Conservation (phyloP, 2,329 filamentous ascomycete species). For the Aspergillus latus region DNA sequence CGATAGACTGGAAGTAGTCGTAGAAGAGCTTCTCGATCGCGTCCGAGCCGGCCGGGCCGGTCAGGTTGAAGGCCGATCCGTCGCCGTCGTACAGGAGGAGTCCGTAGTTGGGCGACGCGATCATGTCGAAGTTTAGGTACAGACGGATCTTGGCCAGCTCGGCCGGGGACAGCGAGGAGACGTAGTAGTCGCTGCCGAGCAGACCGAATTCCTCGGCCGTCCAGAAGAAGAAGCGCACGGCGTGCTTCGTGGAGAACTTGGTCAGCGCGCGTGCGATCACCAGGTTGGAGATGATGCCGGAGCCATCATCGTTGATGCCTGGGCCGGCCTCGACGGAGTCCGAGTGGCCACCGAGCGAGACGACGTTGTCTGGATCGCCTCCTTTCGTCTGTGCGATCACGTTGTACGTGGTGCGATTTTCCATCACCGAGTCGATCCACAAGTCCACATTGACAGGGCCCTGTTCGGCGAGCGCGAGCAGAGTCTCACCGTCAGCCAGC, state of each 20-base stretch:
- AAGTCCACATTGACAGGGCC: conserved; percentile 48
- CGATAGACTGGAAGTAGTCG: conserved; percentile 63
- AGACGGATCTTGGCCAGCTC: conserved; percentile 62
- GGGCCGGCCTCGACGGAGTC: conserved; percentile 62
- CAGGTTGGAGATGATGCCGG: conserved; percentile 61
- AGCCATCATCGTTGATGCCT: conserved; percentile 77
- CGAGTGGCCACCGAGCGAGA: conserved; percentile 60
- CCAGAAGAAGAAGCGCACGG: conserved; percentile 66
- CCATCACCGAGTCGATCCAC: conserved; percentile 46
- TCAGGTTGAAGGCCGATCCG: conserved; percentile 48
- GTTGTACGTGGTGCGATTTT: conserved; percentile 54
- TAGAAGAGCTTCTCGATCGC: conserved; percentile 67
- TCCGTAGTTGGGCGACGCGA: conserved; percentile 59
- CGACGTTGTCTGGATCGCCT: conserved; percentile 58
- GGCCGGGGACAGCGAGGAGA: conserved; percentile 46
- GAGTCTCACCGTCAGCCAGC: conserved; percentile 57
- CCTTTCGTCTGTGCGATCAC: conserved; percentile 59
- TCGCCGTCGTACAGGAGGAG: conserved; percentile 56
- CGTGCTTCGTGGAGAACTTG: conserved; percentile 72
- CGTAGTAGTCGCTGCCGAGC: conserved; percentile 61
- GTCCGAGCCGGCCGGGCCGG: conserved; percentile 63
- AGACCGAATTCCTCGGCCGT: conserved; percentile 64
- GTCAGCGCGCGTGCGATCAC: conserved; percentile 62
- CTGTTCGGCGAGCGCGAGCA: conserved; percentile 49
- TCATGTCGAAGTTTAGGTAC: conserved; percentile 72